A percentile compares a stretch with the other conserved stretches of the same genome.
phyloP scores from a whole-genome alignment of 345 rosid species.

The Eucalyptus marginata region DNA sequence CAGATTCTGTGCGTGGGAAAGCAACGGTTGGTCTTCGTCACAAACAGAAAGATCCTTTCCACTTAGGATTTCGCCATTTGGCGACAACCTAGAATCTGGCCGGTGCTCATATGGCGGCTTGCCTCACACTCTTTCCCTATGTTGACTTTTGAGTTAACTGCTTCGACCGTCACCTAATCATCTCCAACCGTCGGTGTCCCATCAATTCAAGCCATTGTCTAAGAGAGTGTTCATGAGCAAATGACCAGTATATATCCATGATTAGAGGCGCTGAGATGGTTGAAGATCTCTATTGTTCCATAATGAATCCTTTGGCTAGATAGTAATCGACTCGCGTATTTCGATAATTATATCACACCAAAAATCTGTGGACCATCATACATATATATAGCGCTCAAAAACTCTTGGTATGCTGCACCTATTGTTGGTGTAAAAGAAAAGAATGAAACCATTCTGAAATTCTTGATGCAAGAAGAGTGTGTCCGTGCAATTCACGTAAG shows the following conservation, averaged over 20 bases:
- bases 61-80: background rate
- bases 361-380: background rate
- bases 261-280: background rate
- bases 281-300: accelerated
- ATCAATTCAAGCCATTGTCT: background rate
- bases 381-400: background rate
- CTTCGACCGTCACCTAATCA: background rate
- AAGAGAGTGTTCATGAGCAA: background rate
- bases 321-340: background rate
- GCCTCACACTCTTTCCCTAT: background rate
- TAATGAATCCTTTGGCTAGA: background rate
- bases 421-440: too few relatives aligned
- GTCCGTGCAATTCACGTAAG: accelerated
- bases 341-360: background rate
- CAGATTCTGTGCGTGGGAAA: background rate
- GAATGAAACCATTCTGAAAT: background rate
- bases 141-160: background rate
- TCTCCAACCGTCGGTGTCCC: background rate
- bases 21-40: background rate
- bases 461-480: background rate
- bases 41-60: background rate
- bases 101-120: background rate
- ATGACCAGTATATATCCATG: background rate
- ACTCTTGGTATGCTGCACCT: accelerated
- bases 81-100: background rate